Evolutionary conservation across 169 alveolate genomes (phyloP).

Genomic region (Plasmodium gaboni): DNA sequence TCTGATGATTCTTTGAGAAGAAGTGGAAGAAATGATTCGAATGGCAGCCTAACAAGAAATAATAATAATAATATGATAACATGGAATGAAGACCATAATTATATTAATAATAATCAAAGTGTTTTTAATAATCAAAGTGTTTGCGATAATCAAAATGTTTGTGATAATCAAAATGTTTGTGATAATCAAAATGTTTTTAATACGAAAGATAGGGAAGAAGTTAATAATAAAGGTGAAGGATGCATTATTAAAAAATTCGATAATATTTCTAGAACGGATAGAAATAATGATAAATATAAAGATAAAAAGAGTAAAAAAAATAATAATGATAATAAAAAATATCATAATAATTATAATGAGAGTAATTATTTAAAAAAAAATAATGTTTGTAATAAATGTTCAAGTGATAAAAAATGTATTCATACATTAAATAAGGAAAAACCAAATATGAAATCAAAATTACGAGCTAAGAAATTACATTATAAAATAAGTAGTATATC

Average conservation of each 20-base stretch:
- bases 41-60: background rate
- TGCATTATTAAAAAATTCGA: no score
- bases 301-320: background rate
- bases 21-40: no score
- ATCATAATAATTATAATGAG: background rate
- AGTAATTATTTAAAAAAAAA: background rate
- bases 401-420: background rate
- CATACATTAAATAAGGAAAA: constrained; percentile 41
- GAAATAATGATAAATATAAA: background rate
- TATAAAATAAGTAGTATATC: constrained; percentile 66
- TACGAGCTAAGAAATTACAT: constrained; percentile 54
- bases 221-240: no score
- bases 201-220: no score
- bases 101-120: background rate
- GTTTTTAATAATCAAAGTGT: no score
- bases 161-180: no score
- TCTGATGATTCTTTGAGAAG: background rate
- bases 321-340: background rate
- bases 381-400: background rate
- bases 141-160: no score
- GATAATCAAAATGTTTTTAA: no score
- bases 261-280: no score
- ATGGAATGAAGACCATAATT: background rate
- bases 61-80: background rate
- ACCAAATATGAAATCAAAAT: constrained; percentile 33